Conservation (phyloP, 768 basidiomycete species). For the Suillus cothurnatus region DNA sequence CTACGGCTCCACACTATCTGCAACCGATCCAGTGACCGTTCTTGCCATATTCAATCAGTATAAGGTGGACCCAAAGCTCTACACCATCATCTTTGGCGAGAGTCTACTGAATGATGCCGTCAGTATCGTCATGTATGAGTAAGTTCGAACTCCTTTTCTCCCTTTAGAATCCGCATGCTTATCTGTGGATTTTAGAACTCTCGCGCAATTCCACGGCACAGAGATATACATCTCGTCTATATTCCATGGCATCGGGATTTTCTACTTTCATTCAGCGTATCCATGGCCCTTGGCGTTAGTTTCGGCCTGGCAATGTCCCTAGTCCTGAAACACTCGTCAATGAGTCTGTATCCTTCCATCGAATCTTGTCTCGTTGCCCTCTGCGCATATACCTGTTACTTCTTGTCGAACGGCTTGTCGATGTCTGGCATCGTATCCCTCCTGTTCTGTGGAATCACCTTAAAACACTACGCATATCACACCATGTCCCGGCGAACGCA, state of each 20-base stretch:
- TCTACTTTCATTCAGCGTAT: slow-evolving; percentile 91
- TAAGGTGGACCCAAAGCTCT: slow-evolving; percentile 98
- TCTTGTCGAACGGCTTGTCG: slow-evolving; percentile 94
- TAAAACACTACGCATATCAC: slow-evolving; percentile 99
- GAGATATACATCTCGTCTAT: slow-evolving; percentile 87
- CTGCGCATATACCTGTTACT: slow-evolving; percentile 95
- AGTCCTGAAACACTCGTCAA: slow-evolving; percentile 90
- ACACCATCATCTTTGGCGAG: slow-evolving; percentile 97
- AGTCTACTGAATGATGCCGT: slow-evolving; percentile 97
- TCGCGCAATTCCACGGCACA: slow-evolving; percentile 88
- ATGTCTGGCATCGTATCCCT: slow-evolving; percentile 98
- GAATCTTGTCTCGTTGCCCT: slow-evolving; percentile 97
- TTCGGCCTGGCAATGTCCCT: slow-evolving; percentile 93
- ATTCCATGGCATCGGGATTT: slow-evolving; percentile 97
- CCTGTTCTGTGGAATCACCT: slow-evolving; percentile 97
- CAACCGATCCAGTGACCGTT: slow-evolving; percentile 98
- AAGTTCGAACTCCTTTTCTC: slow-evolving; percentile 40
- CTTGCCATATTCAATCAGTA: slow-evolving; percentile 98
- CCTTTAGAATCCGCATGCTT: slow-evolving; percentile 9
- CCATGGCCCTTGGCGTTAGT: slow-evolving; percentile 89
- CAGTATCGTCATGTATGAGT: slow-evolving; percentile 99
- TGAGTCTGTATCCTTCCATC: slow-evolving; percentile 86
- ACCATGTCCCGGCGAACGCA: slow-evolving; percentile 98
- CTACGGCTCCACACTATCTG: slow-evolving; percentile 95
- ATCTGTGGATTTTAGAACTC: slow-evolving; percentile 55